Base-by-base conservation (phyloP, 1,284 basidiomycete genomes). In the Ustilago tritici region DNA sequence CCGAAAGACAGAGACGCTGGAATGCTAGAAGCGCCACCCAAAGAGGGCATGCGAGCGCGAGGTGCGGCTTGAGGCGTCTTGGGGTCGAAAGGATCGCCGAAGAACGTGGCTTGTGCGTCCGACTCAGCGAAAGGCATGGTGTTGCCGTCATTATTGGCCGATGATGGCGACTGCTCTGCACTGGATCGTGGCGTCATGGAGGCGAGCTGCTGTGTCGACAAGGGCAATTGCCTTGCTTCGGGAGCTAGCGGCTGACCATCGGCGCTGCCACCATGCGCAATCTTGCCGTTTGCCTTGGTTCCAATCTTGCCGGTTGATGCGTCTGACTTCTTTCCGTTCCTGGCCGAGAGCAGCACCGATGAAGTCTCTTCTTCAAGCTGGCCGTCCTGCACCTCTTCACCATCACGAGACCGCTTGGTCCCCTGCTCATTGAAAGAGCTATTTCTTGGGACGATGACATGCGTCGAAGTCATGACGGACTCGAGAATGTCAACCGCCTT, bases 401-500 rank as follows among this genome's bases (percentile, higher is more conserved):
- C 69, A 38, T 65, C 67, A 6, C 65, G 69, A 19, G 54, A 54
- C 50, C 78, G 56, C 53, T 79, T 79, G 23, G 28, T 47, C 14
- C 78, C 78, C n/a, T 79, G 78, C 40, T 77, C 74, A 11, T 32
- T 32, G 31, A 57, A 53, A 1, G 49, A 36, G 3, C 15, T 57
- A 8, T 47, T 50, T 4, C 53, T 34, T 11, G 76, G 69, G 19
- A 81, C 63, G 8, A 47, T 55, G 15, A 76, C 53, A 28, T 79
- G 67, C 28, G 75, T 78, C 19, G 70, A 64, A n/a, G 53, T 43
- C 60, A 79, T 76, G 46, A 82, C 57, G 8, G 65, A 67, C 34
- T 70, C 67, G n/a, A 82, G 61, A 23, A 82, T 58, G 43, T 79
- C 76, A 8, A 61, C 61, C 3, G 72, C 57, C 58, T 73, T 81